Base-by-base conservation (phyloP, 345 rosid genomes). In the Aurinia saxatilis region DNA sequence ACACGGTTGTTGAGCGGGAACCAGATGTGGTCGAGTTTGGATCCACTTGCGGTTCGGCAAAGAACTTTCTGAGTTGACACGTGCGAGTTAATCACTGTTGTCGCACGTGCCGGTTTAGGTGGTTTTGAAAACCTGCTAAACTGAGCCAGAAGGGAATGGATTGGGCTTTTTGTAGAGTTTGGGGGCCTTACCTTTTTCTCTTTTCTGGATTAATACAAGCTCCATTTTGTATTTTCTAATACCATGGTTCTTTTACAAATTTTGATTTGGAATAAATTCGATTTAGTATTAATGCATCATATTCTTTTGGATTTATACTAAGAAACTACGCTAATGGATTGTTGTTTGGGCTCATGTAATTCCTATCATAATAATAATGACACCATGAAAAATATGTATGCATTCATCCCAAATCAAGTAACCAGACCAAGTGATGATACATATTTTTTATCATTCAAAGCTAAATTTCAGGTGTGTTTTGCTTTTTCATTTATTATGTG, bases 1-100 rank as follows among this genome's bases (percentile, higher is more conserved):
- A 48, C 87, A 23, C 72, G 53, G 67, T 64, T 75, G 54, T 74
- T 62, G 57, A 59, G 79, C 23, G 73, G 40, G 37, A 68, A 68
- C 63, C 90, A 83, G 78, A 66, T 88, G 80, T 83, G 80, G 72
- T 83, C 87, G 56, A 71, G 81, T 63, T 79, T 82, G 70, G 98
- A 88, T 58, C 81, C 90, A 59, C 86, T 88, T 70, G 77, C 73
- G 81, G 77, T 81, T 80, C 58, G 67, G 63, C 85, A 72, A 75
- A 13, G 60, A 57, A 71, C 54, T 50, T 63, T 50, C 36, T 71
- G 44, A 71, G 58, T 8, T 63, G 53, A 23, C 65, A 49, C 60
- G 65, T 71, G 59, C 33, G 40, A 25, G 46, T 10, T 9, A 21
- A 12, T 42, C 54, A 69, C n/a, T 23, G 30, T 21, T 4, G 27